Evolutionary conservation across 805 yeast species (phyloP), one percentile per base, ranked within the genome.

Genomic region (Candida silvatica): DNA sequence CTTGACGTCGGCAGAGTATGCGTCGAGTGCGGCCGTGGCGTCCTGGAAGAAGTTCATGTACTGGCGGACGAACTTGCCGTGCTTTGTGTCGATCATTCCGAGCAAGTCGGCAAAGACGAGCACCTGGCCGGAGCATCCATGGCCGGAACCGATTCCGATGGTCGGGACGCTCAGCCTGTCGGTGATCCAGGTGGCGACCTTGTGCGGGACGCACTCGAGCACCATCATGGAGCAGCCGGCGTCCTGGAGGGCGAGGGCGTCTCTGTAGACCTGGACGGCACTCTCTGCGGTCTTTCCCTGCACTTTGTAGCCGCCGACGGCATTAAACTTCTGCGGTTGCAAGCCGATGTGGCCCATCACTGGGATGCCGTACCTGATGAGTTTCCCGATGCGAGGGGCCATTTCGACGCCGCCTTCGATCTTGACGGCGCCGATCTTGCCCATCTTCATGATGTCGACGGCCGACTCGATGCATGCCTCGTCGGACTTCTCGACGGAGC

Each of bases 91-190:
- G 33, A 65, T 63, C 83, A 80, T 73, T 1, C 96, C 96, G 22
- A 90, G 61, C 59, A 84, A 49, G 52, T 90, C 98, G 4, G 84
- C 73, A 55, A 82, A 77, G 0, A 90, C 98, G 26, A 90, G 66
- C 1, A 90, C 95, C 56, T 92, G 97, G 0, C 95, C 97, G 24
- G 83, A 73, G 6, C 90, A 80, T 6, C 61, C 61, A 17, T 76
- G 72, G 1, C 98, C 97, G 0, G 97, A 96, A 4, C 98, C 98
- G 32, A 90, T 90, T 3, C 98, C 98, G 44, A 90, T 87, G 1
- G 94, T 83, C 0, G 97, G 97, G 1, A 90, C 65, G 1, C 52
- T 34, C 22, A 87, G 53, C 11, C 63, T 60, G 2, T 64, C 52
- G 0, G 96, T 82, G 20, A 92, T 74, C 37, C 64, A 61, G 29